Conservation (phyloP, 768 basidiomycete species). For the Suillus weaverae region DNA sequence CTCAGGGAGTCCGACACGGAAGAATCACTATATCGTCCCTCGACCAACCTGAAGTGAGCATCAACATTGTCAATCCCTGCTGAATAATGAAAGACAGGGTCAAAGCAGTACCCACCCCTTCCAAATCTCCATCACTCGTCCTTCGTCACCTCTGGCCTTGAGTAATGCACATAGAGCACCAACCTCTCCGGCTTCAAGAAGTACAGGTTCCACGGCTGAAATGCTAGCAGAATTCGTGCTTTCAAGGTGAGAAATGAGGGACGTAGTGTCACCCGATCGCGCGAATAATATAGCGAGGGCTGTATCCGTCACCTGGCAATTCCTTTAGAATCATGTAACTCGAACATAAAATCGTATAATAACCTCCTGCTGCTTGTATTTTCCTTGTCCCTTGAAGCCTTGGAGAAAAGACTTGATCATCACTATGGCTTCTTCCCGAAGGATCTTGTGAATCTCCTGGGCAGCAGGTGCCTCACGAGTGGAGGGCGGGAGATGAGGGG, state of each 20-base stretch:
- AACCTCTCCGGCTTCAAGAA: background rate
- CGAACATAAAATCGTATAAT: conserved; percentile 61
- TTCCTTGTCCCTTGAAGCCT: conserved; percentile 67
- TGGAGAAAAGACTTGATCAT: conserved; percentile 75
- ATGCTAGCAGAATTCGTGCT: background rate
- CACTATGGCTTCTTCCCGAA: conserved; percentile 64
- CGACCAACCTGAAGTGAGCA: conserved; percentile 19
- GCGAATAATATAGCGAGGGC: conserved; percentile 31
- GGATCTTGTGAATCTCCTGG: conserved; percentile 61
- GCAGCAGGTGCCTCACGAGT: conserved; percentile 63
- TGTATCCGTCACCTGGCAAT: conserved; percentile 55
- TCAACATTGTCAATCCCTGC: background rate
- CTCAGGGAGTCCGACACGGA: conserved; percentile 26
- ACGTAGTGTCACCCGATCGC: conserved; percentile 21
- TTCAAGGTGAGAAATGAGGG: conserved; percentile 16
- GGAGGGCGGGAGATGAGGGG: conserved; percentile 65
- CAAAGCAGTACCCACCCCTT: conserved; percentile 20
- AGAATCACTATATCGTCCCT: conserved; percentile 26
- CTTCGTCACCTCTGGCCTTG: conserved; percentile 15
- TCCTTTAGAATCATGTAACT: conserved; percentile 59
- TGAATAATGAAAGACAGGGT: background rate
- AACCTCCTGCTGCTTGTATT: conserved; percentile 47
- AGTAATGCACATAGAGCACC: conserved; percentile 1
- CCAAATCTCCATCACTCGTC: conserved; percentile 24
- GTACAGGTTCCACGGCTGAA: conserved; percentile 2